Evolutionary conservation across 495 filamentous ascomycete genomes (phyloP).

Genomic region (Chaetomium cochliodes): DNA sequence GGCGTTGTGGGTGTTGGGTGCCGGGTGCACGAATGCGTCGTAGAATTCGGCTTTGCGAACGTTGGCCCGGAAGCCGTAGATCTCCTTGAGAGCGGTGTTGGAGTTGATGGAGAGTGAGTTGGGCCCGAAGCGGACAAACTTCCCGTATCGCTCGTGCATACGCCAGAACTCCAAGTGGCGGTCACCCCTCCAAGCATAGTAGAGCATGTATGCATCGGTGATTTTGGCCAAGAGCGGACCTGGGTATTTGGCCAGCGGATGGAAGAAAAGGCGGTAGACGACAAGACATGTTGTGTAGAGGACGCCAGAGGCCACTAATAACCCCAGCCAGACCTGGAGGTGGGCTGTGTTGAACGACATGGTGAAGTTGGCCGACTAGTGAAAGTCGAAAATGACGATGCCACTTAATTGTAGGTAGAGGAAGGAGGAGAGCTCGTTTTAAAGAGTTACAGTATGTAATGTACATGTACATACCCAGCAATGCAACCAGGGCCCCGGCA

Average conservation of each 20-base stretch:
- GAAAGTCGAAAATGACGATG: neutral
- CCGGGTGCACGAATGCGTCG: slow-evolving; percentile 58
- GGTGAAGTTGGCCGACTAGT: neutral
- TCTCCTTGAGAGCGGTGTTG: slow-evolving; percentile 55
- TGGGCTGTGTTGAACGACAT: slow-evolving; percentile 33
- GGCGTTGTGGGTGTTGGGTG: slow-evolving; percentile 59
- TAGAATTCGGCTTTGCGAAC: slow-evolving; percentile 66
- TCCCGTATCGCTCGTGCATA: slow-evolving; percentile 59
- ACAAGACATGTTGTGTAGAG: slow-evolving; percentile 37
- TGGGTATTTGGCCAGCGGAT: slow-evolving; percentile 66
- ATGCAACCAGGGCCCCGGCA: neutral
- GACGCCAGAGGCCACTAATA: slow-evolving; percentile 19
- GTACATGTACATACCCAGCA: no score
- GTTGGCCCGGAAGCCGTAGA: slow-evolving; percentile 61
- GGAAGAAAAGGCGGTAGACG: slow-evolving; percentile 58
- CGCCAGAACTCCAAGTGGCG: slow-evolving; percentile 59
- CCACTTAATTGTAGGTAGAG: neutral
- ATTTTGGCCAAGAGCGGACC: slow-evolving; percentile 60
- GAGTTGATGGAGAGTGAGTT: slow-evolving; percentile 61
- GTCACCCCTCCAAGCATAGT: slow-evolving; percentile 59
- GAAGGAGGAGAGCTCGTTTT: neutral
- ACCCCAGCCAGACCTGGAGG: slow-evolving; percentile 36
- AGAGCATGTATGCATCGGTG: slow-evolving; percentile 55
- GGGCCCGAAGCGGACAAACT: slow-evolving; percentile 59
- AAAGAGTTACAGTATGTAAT: neutral